A percentile compares a stretch with the other conserved stretches of the same genome.
Evolutionary conservation across 2,329 filamentous ascomycete genomes (phyloP).

Genomic region (Diplodia mutila): DNA sequence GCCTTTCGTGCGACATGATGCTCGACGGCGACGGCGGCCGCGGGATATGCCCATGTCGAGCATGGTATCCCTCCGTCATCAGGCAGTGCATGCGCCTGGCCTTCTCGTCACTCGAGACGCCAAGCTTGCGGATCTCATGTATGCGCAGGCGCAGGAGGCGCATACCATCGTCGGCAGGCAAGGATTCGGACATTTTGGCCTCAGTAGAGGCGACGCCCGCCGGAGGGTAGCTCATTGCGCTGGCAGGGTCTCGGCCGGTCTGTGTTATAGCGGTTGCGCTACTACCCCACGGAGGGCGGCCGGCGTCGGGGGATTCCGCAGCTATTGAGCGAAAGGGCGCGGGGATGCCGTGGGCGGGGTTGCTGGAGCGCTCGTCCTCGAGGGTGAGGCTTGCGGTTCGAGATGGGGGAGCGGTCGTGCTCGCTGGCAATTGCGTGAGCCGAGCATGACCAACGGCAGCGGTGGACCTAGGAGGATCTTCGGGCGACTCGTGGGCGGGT

Average conservation of each 20-base stretch:
- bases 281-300: slow-evolving; percentile 9
- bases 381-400: slow-evolving; percentile 19
- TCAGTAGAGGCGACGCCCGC: background rate
- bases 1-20: slow-evolving; percentile 44
- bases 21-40: slow-evolving; percentile 44
- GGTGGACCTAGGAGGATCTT: slow-evolving; percentile 26
- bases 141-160: slow-evolving; percentile 50
- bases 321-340: slow-evolving; percentile 33
- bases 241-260: slow-evolving; percentile 16
- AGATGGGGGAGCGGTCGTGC: slow-evolving; percentile 32
- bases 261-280: slow-evolving; percentile 11
- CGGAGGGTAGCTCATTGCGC: slow-evolving; percentile 9
- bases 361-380: slow-evolving; percentile 33
- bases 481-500: slow-evolving; percentile 14
- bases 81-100: slow-evolving; percentile 53
- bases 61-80: slow-evolving; percentile 54
- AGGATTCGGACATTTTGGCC: slow-evolving; percentile 32
- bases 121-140: slow-evolving; percentile 51
- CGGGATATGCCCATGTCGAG: slow-evolving; percentile 29
- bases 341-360: slow-evolving; percentile 36
- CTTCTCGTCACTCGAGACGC: slow-evolving; percentile 52
- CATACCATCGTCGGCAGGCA: slow-evolving; percentile 58
- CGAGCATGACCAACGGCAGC: slow-evolving; percentile 23
- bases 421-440: slow-evolving; percentile 31
- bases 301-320: slow-evolving; percentile 27